phyloP scores from a whole-genome alignment of 2,329 filamentous ascomycete species.

The Fusarium sp. region DNA sequence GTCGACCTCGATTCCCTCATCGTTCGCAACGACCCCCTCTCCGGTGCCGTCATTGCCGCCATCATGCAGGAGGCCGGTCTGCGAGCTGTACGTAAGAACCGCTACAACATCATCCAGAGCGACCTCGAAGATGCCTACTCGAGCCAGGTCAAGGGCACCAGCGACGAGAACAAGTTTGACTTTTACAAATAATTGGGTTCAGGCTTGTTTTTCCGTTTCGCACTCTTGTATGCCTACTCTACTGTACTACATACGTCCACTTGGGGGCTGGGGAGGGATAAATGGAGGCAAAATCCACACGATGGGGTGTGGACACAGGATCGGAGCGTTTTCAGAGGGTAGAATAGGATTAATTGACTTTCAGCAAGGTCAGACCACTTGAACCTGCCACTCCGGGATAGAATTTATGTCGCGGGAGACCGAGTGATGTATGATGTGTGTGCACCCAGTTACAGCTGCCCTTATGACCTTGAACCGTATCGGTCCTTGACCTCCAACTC shows the following conservation, averaged over 20 bases:
- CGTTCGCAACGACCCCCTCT: slow-evolving; percentile 95
- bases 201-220: slow-evolving; percentile 16
- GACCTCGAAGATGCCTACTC: slow-evolving; percentile 98
- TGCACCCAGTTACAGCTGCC: too few relatives aligned
- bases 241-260: slow-evolving; percentile 44
- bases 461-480: background rate
- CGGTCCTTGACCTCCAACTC: background rate
- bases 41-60: slow-evolving; percentile 95
- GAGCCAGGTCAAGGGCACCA: slow-evolving; percentile 89
- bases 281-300: slow-evolving; percentile 34
- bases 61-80: slow-evolving; percentile 99
- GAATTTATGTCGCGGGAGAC: slow-evolving; percentile 5
- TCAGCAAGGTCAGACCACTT: slow-evolving; percentile 19
- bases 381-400: slow-evolving; percentile 4
- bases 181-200: slow-evolving; percentile 81
- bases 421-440: background rate
- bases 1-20: slow-evolving; percentile 97
- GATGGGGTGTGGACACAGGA: slow-evolving; percentile 11
- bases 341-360: slow-evolving; percentile 41
- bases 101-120: slow-evolving; percentile 98
- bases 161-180: slow-evolving; percentile 83
- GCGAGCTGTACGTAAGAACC: slow-evolving; percentile 94
- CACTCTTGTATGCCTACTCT: slow-evolving; percentile 36
- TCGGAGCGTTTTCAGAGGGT: slow-evolving; percentile 21
- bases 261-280: slow-evolving; percentile 17